These are phyloP conservation scores for Dendrobium officinale DNA, from an alignment of 106 monocot species.

Conservation along the genomic window DNA sequence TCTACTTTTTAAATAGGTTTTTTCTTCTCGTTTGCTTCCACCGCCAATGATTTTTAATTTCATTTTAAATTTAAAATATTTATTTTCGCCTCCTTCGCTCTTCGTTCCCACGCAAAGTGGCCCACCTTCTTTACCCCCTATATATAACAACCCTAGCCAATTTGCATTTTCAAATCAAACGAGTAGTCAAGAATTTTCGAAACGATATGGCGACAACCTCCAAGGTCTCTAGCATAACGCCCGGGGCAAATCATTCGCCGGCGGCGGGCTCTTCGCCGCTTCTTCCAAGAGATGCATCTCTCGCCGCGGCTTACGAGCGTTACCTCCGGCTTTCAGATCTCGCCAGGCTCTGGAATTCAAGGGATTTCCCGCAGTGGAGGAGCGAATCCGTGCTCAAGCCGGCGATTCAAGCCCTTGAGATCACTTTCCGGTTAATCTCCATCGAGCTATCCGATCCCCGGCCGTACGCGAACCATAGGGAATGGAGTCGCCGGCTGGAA, in stretches of 20 bases:
- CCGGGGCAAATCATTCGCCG: background rate
- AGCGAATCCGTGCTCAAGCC: slow-evolving; percentile 62
- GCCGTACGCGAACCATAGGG: slow-evolving; percentile 48
- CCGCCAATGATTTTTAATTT: background rate
- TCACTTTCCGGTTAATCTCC: slow-evolving; percentile 81
- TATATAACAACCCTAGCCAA: background rate
- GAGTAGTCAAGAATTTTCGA: background rate
- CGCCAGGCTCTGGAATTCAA: slow-evolving; percentile 24
- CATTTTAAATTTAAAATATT: background rate
- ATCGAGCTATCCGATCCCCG: slow-evolving; percentile 57
- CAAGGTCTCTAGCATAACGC: slow-evolving; percentile 7
- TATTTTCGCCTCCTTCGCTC: background rate
- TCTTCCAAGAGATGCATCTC: slow-evolving; percentile 15
- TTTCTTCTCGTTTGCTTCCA: background rate
- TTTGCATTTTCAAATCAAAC: background rate
- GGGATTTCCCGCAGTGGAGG: slow-evolving; percentile 53
- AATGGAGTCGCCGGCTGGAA: slow-evolving; percentile 53
- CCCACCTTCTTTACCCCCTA: background rate
- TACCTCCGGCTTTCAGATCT: slow-evolving; percentile 69
- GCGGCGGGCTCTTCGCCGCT: background rate
- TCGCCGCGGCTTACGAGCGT: slow-evolving; percentile 49
- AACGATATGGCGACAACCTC: slow-evolving; percentile 10
- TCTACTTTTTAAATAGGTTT: background rate
- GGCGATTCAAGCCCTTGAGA: slow-evolving; percentile 68
- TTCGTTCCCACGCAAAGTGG: background rate